phyloP scores from a whole-genome alignment of 164 flowering plant species.

The Paratinospora sagittata region DNA sequence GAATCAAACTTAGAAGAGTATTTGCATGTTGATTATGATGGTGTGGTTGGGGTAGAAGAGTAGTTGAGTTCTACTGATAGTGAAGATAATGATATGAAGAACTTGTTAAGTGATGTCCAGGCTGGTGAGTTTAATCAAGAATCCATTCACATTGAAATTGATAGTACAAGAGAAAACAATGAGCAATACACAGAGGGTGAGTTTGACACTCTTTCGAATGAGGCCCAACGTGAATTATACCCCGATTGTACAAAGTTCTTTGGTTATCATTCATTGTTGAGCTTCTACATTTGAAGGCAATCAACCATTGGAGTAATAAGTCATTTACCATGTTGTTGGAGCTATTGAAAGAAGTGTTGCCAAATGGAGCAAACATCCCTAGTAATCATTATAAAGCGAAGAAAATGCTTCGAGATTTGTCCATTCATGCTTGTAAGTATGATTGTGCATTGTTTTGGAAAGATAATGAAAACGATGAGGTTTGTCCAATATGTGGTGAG shows the following conservation, averaged over 20 bases:
- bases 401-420: slow-evolving; percentile 7
- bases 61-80: no score
- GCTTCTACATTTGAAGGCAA: not conserved
- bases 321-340: not conserved
- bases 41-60: no score
- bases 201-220: no score
- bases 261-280: not conserved
- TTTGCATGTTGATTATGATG: no score
- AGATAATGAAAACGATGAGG: not conserved
- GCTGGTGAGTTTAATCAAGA: no score
- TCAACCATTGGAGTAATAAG: slow-evolving; percentile 3
- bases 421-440: slow-evolving; percentile 12
- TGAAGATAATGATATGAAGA: no score
- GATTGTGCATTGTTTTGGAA: slow-evolving; percentile 15
- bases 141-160: no score
- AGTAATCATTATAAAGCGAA: not conserved
- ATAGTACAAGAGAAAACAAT: no score
- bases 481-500: not conserved
- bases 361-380: not conserved
- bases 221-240: no score
- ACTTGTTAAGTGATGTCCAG: no score
- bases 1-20: no score
- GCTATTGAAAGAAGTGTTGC: slow-evolving; percentile 6
- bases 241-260: not conserved
- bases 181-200: no score